Evolutionary conservation across 768 basidiomycete species (phyloP).

Genomic region (Kwoniella bestiolae): DNA sequence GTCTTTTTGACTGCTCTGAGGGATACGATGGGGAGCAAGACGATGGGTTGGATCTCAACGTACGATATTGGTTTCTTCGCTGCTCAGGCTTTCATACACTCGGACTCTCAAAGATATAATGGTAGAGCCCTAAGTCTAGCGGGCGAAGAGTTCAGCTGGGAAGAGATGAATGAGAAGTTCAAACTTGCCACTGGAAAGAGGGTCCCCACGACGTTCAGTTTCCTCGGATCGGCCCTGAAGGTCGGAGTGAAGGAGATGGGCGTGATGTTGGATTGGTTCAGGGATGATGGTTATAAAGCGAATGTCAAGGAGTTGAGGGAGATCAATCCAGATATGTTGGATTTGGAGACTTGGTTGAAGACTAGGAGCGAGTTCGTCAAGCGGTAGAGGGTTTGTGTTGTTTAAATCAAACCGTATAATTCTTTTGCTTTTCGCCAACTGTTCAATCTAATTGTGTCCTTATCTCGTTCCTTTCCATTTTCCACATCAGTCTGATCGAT

Average conservation of each 20-base stretch:
- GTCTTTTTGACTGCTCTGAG: slow-evolving; percentile 10
- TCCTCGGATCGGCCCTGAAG: slow-evolving; percentile 10
- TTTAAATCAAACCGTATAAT: too few relatives aligned
- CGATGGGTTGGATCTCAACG: slow-evolving; percentile 9
- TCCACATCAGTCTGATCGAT: too few relatives aligned
- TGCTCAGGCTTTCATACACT: slow-evolving; percentile 6
- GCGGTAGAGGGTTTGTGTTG: not conserved
- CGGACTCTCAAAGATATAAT: slow-evolving; percentile 6
- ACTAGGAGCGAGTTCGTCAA: slow-evolving; percentile 15
- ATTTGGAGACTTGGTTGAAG: slow-evolving; percentile 20
- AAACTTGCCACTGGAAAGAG: slow-evolving; percentile 6
- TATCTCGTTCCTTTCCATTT: too few relatives aligned
- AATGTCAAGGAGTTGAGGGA: slow-evolving; percentile 6
- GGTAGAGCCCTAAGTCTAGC: slow-evolving; percentile 8
- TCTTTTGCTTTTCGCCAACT: too few relatives aligned
- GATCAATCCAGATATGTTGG: slow-evolving; percentile 14
- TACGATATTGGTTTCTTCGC: slow-evolving; percentile 17
- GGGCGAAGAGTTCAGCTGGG: slow-evolving; percentile 9
- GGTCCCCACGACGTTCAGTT: not conserved
- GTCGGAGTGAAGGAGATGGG: slow-evolving; percentile 10
- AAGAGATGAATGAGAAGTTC: slow-evolving; percentile 4
- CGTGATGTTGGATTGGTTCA: slow-evolving; percentile 26
- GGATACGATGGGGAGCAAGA: slow-evolving; percentile 9
- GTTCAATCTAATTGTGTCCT: too few relatives aligned
- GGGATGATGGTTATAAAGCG: slow-evolving; percentile 6